Base-by-base conservation (phyloP, 176 grass and related monocot species). In the Cymbopogon citratus region DNA sequence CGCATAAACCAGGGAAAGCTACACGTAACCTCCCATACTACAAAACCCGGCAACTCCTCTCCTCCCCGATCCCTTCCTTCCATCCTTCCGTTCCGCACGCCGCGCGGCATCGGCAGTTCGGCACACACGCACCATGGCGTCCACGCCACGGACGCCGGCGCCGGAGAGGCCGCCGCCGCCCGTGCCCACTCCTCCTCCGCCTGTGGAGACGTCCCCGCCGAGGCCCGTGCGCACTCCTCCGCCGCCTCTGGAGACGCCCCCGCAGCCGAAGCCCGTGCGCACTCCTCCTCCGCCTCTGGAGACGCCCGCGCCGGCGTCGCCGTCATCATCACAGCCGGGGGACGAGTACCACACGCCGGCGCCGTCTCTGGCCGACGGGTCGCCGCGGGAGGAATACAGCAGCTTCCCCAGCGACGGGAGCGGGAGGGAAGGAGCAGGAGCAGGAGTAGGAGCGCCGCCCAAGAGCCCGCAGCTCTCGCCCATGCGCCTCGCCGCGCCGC, bases 401-500 rank as follows among this genome's bases (percentile, higher is more conserved):
- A 4, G 25, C 12, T 29, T 43, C 14, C 9, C 59, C 6, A 12
- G 40, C 61, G 16, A 63, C 34, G 66, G 41, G 35, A 9, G 33
- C 31, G 64, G 56, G 39, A 12, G 36, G 36, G 66, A 69, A 16
- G 21, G 6, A 18, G 2, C 0, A 18, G 64, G 23, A 24, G 18
- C 67, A 14, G 31, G 31, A 33, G 31, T 3, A 33, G 31, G 31
- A 33, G 12, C 83, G 46, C 46, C 49, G 0, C 73, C 56, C 9
- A 86, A 77, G 74, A 86, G 79, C 80, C 88, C 88, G 38, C 51
- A 25, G 66, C 84, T 90, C 80, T 75, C 84, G 66, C 88, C 84
- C 48, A 5, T 86, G 46, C 79, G 74, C 48, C 38, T 52, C 1
- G 7, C 18, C 7, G 46, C 10, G 5, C 74, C 49, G 39, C 79